Evolutionary conservation across 192 early-diverging fungal species (phyloP), one percentile per base, ranked within the genome.

Genomic region (Entophlyctis luteolus): DNA sequence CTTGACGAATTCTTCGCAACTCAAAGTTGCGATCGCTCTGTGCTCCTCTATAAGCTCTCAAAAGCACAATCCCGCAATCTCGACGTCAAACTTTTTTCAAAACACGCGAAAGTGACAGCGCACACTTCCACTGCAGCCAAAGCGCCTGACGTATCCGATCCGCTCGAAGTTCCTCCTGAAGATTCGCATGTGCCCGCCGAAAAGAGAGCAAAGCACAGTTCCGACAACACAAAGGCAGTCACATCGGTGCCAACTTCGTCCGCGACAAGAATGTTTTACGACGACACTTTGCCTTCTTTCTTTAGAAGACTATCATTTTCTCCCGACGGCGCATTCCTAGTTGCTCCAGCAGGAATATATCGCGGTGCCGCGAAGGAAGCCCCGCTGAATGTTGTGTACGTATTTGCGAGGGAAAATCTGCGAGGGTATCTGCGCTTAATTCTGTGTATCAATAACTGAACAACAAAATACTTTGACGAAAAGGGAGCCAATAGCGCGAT

Each of bases 271-370:
- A 23, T 76, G 28, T 81, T 71, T 52, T 59, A 62, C 45, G 92
- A 94, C 76, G 95, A 98, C 73, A 93, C 85, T 52, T 70, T 98
- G 57, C 81, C 88, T 0, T 92, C 93, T 0, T 98, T 96, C 73
- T 98, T 98, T 74, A 77, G 95, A 48, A 76, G 95, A 58, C 86
- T 90, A 2, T 74, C 84, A 2, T 91, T 96, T 65, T 90, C 91
- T 20, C 91, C 93, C 8, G 95, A 98, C 71, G 95, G 95, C 6
- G 79, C 86, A 8, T 71, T 95, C 34, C 75, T 98, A 14, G 59
- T 94, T 5, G 82, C 90, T 0, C 92, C 95, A 12, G 88, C 91
- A 0, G 95, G 93, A 22, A 45, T 69, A 22, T 38, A 54, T 31
- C 5, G 65, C 14, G 53, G n/a, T 28, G 20, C 5, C 14, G n/a